A percentile compares a stretch with the other conserved stretches of the same genome.
phyloP scores from a whole-genome alignment of 169 alveolate genomes.

The Babesia ovata region DNA sequence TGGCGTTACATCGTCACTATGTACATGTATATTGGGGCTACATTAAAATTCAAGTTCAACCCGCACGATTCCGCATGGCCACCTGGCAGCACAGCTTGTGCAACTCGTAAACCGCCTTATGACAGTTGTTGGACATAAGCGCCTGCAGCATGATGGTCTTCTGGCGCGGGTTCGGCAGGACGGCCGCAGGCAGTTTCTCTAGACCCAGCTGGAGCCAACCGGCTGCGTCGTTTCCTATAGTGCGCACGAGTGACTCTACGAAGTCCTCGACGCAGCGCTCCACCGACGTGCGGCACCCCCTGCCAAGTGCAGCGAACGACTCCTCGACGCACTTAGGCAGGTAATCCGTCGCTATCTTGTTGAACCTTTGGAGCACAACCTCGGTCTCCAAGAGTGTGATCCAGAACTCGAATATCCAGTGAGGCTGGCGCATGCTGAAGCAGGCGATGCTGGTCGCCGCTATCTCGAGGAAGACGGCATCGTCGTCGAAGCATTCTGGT shows the following conservation, averaged over 20 bases:
- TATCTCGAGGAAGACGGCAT: slow-evolving; percentile 16
- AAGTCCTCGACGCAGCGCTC: slow-evolving; percentile 52
- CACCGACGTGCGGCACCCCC: slow-evolving; percentile 44
- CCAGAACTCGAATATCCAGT: slow-evolving; percentile 61
- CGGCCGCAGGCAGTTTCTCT: slow-evolving; percentile 37
- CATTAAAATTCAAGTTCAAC: neutral
- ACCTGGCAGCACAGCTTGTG: slow-evolving; percentile 53
- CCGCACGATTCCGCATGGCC: slow-evolving; percentile 46
- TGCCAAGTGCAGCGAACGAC: slow-evolving; percentile 6
- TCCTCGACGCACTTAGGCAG: slow-evolving; percentile 27
- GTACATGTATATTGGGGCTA: neutral
- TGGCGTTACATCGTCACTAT: neutral
- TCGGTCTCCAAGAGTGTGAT: slow-evolving; percentile 28
- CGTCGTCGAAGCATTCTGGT: slow-evolving; percentile 25
- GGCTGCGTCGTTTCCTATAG: slow-evolving; percentile 24
- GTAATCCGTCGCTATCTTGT: slow-evolving; percentile 5
- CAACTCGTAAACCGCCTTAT: slow-evolving; percentile 27
- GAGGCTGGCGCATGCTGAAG: slow-evolving; percentile 52
- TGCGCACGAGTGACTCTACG: slow-evolving; percentile 10
- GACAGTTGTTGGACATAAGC: neutral
- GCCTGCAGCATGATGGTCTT: slow-evolving; percentile 6
- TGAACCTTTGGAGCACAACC: neutral
- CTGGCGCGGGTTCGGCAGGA: slow-evolving; percentile 30
- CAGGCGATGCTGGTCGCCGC: slow-evolving; percentile 28
- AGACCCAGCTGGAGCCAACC: slow-evolving; percentile 24